Evolutionary conservation across 306 rosid species (phyloP), one percentile per base, ranked within the genome.

Genomic region (Styphnolobium japonicum): DNA sequence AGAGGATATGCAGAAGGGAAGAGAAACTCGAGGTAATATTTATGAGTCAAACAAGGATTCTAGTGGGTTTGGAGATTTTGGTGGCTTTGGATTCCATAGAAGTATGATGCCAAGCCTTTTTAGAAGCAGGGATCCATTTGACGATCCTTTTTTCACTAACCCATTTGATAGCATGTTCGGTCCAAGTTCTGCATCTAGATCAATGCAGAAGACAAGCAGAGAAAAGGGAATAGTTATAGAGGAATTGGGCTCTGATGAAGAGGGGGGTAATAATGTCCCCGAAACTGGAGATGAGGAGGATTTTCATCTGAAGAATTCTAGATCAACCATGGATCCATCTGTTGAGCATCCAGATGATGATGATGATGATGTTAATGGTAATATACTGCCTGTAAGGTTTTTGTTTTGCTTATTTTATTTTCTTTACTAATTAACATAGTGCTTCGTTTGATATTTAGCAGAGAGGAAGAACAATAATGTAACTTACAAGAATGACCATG

Each of bases 301-400:
- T 65, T 27, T 75, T 42, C 70, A 46, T 36, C 73, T 10, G 68
- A 80, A 71, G 43, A 52, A 39, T 52, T 62, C 55, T 48, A 53
- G 46, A 65, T 88, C 96, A 1, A 79, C 88, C 48, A 23, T 62
- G 62, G 98, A 85, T 78, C 97, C 98, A 29, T 82, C 86, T 39
- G 83, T 95, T 52, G 97, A 92, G 82, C 93, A 87, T 87, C 98
- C 97, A 0, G 98, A 92, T 73, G 86, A 92, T 61, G 98, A 92
- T 73, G 86, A 92, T 61, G 94, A 88, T 77, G 73, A 58, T 67
- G 73, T 2, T 53, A 77, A 88, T 62, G 92, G 97, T 95, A 89
- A 82, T 63, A 18, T 42, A 1, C 48, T 40, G 25, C 29, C 12
- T 65, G 6, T 40, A 0, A 19, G 57, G 31, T 74, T 3, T 6